These are phyloP conservation scores for Euphrasia arctica DNA, from an alignment of 305 asterid species.

Conservation along the genomic window DNA sequence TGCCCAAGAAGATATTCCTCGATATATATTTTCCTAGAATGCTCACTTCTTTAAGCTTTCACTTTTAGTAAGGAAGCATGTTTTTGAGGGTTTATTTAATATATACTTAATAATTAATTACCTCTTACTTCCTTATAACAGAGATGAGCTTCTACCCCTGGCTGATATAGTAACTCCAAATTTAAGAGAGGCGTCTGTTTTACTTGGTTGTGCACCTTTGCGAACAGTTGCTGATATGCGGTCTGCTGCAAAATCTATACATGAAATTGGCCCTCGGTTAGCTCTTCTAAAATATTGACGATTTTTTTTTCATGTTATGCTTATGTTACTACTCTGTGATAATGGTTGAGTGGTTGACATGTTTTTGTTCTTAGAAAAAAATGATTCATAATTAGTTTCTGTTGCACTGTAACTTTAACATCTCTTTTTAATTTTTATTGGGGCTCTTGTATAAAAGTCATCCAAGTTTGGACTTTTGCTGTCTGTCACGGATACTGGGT, in stretches of 20 bases:
- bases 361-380: slow-evolving; percentile 2
- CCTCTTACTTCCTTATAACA: slow-evolving; percentile 27
- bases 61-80: neutral
- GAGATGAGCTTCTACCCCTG: slow-evolving; percentile 91
- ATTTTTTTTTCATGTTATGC: slow-evolving; percentile 19
- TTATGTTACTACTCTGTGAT: slow-evolving; percentile 4
- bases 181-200: slow-evolving; percentile 79
- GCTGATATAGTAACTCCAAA: slow-evolving; percentile 92
- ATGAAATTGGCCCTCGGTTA: slow-evolving; percentile 81
- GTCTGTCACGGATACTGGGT: neutral
- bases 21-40: slow-evolving; percentile 5
- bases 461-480: neutral
- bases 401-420: neutral
- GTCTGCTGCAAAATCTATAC: slow-evolving; percentile 81
- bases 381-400: slow-evolving; percentile 6
- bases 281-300: slow-evolving; percentile 23
- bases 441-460: neutral
- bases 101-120: neutral
- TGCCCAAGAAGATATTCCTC: neutral
- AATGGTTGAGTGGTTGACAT: slow-evolving; percentile 1
- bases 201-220: slow-evolving; percentile 69
- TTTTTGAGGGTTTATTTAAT: neutral
- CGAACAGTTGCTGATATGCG: slow-evolving; percentile 85
- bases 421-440: neutral
- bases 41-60: slow-evolving; percentile 8